Conservation (phyloP, 306 rosid species). For the Lithocarpus polystachyus region DNA sequence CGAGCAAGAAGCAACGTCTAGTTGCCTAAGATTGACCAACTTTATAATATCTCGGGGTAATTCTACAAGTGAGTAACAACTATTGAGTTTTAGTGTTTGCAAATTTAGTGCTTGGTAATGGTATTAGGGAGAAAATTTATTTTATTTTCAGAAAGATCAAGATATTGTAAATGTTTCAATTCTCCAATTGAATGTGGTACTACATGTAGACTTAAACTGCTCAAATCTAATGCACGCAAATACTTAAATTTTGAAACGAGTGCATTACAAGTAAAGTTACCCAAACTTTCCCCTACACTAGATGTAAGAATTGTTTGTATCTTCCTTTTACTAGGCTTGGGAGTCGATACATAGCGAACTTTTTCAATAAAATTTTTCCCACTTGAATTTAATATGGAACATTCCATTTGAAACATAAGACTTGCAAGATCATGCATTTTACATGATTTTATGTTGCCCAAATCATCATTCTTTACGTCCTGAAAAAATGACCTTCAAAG, state of each 20-base stretch:
- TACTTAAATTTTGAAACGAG: background rate
- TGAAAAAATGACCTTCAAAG: conserved; percentile 29
- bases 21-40: conserved; percentile 13
- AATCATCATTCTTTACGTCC: background rate
- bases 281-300: background rate
- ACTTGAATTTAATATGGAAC: background rate
- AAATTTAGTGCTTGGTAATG: conserved; percentile 10
- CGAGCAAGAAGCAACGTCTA: background rate
- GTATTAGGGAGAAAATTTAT: conserved; percentile 17
- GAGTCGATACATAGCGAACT: conserved; percentile 5
- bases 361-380: background rate
- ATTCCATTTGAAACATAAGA: background rate
- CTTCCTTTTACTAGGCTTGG: background rate
- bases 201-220: background rate
- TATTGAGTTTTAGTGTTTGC: conserved; percentile 13
- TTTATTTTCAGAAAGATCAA: background rate
- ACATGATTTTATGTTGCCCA: conserved; percentile 12
- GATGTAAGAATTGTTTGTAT: conserved; percentile 9
- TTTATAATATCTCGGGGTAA: conserved; percentile 10
- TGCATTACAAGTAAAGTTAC: background rate
- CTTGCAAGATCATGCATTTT: conserved; percentile 29
- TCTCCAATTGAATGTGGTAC: conserved; percentile 12
- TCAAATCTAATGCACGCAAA: conserved; percentile 19
- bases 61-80: background rate
- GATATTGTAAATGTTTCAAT: conserved; percentile 12